These are phyloP conservation scores for Alternaria solani DNA, from an alignment of 2,329 filamentous ascomycete species.

Conservation along the genomic window DNA sequence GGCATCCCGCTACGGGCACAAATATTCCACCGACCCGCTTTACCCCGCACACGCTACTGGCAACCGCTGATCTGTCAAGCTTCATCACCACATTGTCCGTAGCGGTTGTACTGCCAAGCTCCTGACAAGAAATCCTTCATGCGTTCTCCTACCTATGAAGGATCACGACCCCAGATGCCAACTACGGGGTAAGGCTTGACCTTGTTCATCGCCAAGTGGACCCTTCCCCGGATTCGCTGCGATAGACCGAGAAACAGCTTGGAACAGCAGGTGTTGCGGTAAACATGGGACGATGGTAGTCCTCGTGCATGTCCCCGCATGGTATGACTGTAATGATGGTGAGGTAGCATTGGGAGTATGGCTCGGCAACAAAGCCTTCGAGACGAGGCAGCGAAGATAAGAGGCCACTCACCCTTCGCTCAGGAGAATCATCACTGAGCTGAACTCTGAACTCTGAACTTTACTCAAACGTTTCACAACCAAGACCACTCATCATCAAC, in stretches of 20 bases:
- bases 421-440: neutral
- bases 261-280: constrained; percentile 23
- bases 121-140: constrained; percentile 18
- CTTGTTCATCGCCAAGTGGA: constrained; percentile 29
- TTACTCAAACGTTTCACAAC: neutral
- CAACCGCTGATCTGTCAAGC: constrained; percentile 13
- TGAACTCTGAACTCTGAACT: neutral
- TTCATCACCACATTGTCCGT: constrained; percentile 6
- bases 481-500: neutral
- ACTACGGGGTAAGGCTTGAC: constrained; percentile 27
- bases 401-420: constrained; percentile 1
- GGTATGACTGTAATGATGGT: constrained; percentile 18
- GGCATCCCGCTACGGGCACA: constrained; percentile 6
- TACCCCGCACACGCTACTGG: constrained; percentile 26
- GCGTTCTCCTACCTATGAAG: constrained; percentile 20
- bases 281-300: constrained; percentile 23
- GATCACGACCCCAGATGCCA: constrained; percentile 11
- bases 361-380: constrained; percentile 9
- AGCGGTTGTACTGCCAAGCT: constrained; percentile 21
- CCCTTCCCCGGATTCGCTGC: constrained; percentile 27
- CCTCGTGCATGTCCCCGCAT: constrained; percentile 23
- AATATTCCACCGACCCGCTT: constrained; percentile 8
- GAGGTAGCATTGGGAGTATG: constrained; percentile 18
- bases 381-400: constrained; percentile 13
- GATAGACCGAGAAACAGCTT: constrained; percentile 19